Evolutionary conservation across 805 yeast species (phyloP).

Genomic region (Myxozyma geophila): DNA sequence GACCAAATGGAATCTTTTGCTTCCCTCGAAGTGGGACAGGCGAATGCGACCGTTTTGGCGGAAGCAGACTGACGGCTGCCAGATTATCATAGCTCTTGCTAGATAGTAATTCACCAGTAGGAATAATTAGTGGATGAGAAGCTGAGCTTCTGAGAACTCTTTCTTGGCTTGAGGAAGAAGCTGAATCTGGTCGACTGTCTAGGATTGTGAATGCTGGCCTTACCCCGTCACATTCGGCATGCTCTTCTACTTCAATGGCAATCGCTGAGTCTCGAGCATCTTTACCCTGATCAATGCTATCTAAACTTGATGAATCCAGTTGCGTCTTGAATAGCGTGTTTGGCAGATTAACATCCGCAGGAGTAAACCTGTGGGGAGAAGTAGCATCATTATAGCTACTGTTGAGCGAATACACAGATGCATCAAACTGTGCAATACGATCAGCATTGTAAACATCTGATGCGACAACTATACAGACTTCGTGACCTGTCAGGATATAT

Average conservation of each 20-base stretch:
- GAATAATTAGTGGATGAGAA: not conserved
- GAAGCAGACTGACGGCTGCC: not conserved
- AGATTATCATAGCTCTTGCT: not conserved
- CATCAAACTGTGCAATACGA: constrained; percentile 18
- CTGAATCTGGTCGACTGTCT: not conserved
- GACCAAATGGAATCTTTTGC: not conserved
- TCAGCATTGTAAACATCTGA: constrained; percentile 23
- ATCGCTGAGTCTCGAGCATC: too few relatives aligned
- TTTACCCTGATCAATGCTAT: too few relatives aligned
- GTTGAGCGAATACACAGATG: not conserved
- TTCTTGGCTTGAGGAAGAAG: not conserved
- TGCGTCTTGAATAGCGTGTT: not conserved
- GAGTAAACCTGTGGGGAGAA: constrained; percentile 10
- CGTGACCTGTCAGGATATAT: constrained; percentile 16
- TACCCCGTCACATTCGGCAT: too few relatives aligned
- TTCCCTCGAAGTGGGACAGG: not conserved
- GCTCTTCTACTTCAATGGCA: too few relatives aligned
- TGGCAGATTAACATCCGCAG: constrained; percentile 11
- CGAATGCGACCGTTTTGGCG: not conserved
- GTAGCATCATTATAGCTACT: not conserved
- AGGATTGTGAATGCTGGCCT: not conserved
- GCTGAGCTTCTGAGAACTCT: too few relatives aligned
- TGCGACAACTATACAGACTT: constrained; percentile 20
- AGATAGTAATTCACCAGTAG: not conserved
- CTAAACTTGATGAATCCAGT: not conserved